Conservation (phyloP, 2,329 filamentous ascomycete species). For the Talaromyces rugulosus region DNA sequence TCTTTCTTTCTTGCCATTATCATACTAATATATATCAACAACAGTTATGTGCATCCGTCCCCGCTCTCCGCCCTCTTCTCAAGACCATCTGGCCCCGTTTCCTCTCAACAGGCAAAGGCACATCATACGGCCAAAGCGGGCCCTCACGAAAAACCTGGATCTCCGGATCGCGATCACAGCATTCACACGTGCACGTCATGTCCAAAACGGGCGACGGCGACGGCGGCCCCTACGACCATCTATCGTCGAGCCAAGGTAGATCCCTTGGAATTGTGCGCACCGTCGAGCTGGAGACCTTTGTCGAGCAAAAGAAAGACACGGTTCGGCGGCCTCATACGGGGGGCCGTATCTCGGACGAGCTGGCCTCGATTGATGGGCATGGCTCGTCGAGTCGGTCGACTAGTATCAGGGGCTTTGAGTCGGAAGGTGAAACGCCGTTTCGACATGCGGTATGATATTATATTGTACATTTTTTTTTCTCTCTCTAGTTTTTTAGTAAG, state of each 20-base stretch:
- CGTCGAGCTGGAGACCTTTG: constrained; percentile 32
- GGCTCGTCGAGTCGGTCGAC: background rate
- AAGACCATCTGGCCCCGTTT: constrained; percentile 29
- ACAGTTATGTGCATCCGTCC: constrained; percentile 35
- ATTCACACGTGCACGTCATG: background rate
- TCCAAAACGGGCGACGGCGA: background rate
- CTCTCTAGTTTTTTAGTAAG: background rate
- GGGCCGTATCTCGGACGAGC: constrained; percentile 16
- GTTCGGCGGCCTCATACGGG: constrained; percentile 7
- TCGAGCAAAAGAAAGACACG: constrained; percentile 19
- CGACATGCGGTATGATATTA: background rate
- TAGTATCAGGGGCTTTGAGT: background rate
- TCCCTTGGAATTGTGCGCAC: constrained; percentile 21
- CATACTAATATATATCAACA: background rate
- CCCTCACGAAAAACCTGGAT: background rate
- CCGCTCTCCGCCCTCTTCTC: constrained; percentile 32
- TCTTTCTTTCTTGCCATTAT: background rate
- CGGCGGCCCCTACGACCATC: background rate
- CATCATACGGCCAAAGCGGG: background rate
- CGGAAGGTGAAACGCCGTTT: background rate
- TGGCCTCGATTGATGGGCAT: background rate
- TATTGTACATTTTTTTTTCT: background rate
- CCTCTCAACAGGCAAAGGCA: constrained; percentile 14
- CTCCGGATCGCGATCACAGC: background rate
- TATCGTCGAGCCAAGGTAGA: background rate